Evolutionary conservation across 257 asterid species (phyloP).

Genomic region (Jasminum sambac): DNA sequence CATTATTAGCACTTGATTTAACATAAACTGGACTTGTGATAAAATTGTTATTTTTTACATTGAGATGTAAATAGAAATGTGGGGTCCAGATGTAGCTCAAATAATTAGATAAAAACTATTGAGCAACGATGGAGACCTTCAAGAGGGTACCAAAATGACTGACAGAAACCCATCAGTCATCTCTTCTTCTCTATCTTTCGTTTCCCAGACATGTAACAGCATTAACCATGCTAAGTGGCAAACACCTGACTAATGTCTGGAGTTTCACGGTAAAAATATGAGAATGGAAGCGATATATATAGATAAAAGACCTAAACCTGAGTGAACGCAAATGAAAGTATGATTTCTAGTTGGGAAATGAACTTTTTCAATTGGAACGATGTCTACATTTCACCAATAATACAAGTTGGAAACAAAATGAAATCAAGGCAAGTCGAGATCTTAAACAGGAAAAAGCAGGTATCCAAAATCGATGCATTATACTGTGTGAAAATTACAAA

Average conservation of each 20-base stretch:
- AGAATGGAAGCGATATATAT: neutral
- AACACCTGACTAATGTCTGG: conserved; percentile 44
- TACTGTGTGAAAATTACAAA: neutral
- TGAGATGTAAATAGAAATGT: conserved; percentile 8
- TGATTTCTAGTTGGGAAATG: neutral
- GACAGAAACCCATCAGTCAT: conserved; percentile 34
- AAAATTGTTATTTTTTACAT: neutral
- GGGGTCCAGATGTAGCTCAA: conserved; percentile 51
- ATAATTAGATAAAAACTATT: conserved; percentile 23
- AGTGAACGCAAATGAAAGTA: too few relatives aligned
- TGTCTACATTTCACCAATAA: neutral
- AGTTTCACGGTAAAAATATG: neutral
- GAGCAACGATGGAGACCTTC: conserved; percentile 53
- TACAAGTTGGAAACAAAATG: too few relatives aligned
- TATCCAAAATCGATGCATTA: neutral
- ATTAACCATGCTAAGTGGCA: conserved; percentile 28
- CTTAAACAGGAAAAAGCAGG: neutral
- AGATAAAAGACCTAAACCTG: too few relatives aligned
- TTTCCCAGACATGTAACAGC: conserved; percentile 53
- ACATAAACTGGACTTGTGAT: neutral
- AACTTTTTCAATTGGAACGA: neutral
- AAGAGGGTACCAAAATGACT: conserved; percentile 37
- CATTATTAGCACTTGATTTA: neutral
- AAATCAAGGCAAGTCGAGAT: neutral
- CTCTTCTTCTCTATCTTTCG: conserved; percentile 30